Evolutionary conservation across 108 stramenopile genomes (phyloP), one percentile per base, ranked within the genome.

Genomic region (Pseudonitzschia multiseries): DNA sequence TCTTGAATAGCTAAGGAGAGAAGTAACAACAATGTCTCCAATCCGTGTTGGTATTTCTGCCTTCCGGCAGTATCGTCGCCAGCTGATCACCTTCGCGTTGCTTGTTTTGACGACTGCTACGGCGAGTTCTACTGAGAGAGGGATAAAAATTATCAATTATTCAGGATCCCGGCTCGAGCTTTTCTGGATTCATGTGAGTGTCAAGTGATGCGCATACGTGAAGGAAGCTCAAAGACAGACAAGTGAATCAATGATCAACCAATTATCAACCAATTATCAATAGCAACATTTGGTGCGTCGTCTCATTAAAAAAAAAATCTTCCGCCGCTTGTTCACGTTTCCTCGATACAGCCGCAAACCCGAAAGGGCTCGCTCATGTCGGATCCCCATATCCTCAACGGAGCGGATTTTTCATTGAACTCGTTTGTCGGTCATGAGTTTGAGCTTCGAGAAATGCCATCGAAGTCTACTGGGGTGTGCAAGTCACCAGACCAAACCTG

Each of bases 391-490:
- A 82, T 74, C 62, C 70, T 81, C 74, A 84, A 64, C 77, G 71
- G 65, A 33, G 74, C 62, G 26, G 75, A 26, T 68, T 66, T 69
- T 81, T 41, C 84, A 63, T 43, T 95, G 28, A 84, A 93, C 65
- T 84, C 83, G 5, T 95, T 74, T 74, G 81, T 88, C 24, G 86
- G 85, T 28, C 94, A 95, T 60, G 67, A 81, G 26, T 95, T 95
- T 77, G 76, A 90, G 75, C 74, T 91, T 2, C 72, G 87, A 43
- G 90, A 95, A 74, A 48, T 88, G 71, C 84, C 89, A 13, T 76
- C 65, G 1, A 68, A 67, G 44, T 80, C 79, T 33, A 79, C 80
- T 8, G 89, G 89, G 8, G 75, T 69, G 4, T 93, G 92, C 67
- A 21, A 62, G 6, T 64, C 72, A 32, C 76, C 76, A 15, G 73